phyloP scores from a whole-genome alignment of 768 basidiomycete genomes.

The Crucibulum laeve region DNA sequence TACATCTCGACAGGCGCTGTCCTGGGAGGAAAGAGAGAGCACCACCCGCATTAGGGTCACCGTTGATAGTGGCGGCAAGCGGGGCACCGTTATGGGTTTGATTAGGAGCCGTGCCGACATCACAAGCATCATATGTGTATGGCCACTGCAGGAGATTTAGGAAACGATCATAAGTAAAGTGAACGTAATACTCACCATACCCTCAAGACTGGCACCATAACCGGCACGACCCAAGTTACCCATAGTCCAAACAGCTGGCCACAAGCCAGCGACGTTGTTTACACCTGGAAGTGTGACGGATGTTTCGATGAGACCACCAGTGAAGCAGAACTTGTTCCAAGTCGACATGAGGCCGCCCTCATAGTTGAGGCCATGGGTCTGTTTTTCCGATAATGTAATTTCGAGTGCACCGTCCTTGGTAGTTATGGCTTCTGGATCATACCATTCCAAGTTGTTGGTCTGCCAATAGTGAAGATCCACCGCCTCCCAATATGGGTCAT shows the following conservation, averaged over 20 bases:
- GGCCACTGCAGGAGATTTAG: constrained; percentile 51
- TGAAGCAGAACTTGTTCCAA: constrained; percentile 95
- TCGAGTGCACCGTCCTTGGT: constrained; percentile 73
- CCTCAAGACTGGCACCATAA: constrained; percentile 83
- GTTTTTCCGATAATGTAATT: constrained; percentile 64
- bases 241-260: constrained; percentile 83
- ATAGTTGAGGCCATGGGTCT: constrained; percentile 69
- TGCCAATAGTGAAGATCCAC: constrained; percentile 80
- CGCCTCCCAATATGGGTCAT: constrained; percentile 91
- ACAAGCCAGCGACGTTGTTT: constrained; percentile 61
- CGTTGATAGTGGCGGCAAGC: constrained; percentile 50
- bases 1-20: constrained; percentile 84
- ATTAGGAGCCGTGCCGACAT: constrained; percentile 89
- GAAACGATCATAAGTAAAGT: not conserved
- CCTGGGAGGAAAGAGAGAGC: constrained; percentile 83
- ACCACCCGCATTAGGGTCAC: constrained; percentile 48
- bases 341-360: constrained; percentile 65
- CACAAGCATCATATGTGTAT: constrained; percentile 81
- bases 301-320: constrained; percentile 74
- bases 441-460: constrained; percentile 85
- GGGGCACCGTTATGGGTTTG: constrained; percentile 74
- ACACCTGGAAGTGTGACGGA: constrained; percentile 68
- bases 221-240: constrained; percentile 85
- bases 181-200: constrained; percentile 42
- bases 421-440: constrained; percentile 74